Conservation (phyloP, 106 monocot species). For the Posidonia australis region DNA sequence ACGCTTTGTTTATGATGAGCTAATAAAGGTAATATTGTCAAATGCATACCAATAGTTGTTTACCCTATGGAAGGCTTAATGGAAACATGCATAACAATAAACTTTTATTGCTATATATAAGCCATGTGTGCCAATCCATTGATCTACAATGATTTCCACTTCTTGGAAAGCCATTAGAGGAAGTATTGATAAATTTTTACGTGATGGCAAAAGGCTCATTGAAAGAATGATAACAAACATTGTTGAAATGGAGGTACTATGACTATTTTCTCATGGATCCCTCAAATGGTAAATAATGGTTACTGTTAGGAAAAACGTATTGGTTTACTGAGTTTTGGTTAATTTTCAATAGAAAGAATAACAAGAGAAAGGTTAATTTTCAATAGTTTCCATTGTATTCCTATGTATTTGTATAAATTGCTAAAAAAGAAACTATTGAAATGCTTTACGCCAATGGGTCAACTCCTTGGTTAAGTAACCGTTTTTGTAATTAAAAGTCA, state of each 20-base stretch:
- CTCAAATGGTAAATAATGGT: not conserved
- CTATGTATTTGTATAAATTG: too few species aligned
- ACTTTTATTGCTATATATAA: slow-evolving; percentile 45
- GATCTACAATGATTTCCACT: slow-evolving; percentile 84
- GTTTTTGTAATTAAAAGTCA: too few species aligned
- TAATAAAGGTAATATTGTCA: slow-evolving; percentile 57
- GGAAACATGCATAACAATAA: not conserved
- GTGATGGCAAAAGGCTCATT: slow-evolving; percentile 78
- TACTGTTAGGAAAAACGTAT: too few species aligned
- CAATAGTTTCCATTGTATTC: too few species aligned
- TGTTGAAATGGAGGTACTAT: slow-evolving; percentile 89
- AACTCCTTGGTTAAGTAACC: too few species aligned
- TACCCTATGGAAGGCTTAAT: not conserved
- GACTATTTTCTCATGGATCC: not conserved
- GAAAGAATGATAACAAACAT: slow-evolving; percentile 91
- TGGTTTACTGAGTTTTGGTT: too few species aligned
- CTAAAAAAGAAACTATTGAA: too few species aligned
- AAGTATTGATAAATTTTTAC: slow-evolving; percentile 72
- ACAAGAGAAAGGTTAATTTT: too few species aligned
- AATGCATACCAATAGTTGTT: not conserved
- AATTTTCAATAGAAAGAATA: too few species aligned
- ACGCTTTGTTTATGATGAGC: slow-evolving; percentile 90
- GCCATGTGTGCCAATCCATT: slow-evolving; percentile 52
- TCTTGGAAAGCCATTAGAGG: slow-evolving; percentile 71
- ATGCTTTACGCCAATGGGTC: too few species aligned